Conservation (phyloP, 768 basidiomycete genomes). For the Suillus subluteus region DNA sequence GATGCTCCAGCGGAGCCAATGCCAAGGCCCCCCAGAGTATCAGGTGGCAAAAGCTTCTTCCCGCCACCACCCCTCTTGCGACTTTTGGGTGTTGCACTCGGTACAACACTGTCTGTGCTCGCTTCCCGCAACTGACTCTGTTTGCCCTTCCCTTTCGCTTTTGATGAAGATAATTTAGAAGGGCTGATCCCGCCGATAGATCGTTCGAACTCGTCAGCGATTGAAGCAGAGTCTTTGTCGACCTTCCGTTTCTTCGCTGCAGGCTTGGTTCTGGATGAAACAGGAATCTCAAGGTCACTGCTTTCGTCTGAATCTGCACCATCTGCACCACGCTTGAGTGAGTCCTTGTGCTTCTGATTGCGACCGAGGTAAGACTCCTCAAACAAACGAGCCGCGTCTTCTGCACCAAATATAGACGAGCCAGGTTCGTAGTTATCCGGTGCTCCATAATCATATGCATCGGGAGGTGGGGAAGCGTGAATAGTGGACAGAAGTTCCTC, state of each 20-base stretch:
- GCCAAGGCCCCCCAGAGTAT: constrained; percentile 52
- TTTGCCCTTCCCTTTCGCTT: constrained; percentile 58
- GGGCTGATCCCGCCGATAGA: constrained; percentile 41
- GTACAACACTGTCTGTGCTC: constrained; percentile 57
- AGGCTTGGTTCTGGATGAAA: constrained; percentile 42
- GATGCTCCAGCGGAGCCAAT: constrained; percentile 52
- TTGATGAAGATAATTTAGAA: constrained; percentile 39
- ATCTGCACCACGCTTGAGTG: constrained; percentile 53
- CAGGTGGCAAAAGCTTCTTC: constrained; percentile 59
- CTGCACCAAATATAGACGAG: constrained; percentile 39
- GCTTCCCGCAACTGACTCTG: constrained; percentile 50
- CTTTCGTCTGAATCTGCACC: constrained; percentile 59
- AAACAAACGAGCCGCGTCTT: constrained; percentile 60
- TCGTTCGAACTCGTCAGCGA: constrained; percentile 54
- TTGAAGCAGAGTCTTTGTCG: constrained; percentile 42
- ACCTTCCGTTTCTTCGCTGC: constrained; percentile 66
- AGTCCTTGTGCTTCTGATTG: constrained; percentile 46
- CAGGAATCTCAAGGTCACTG: constrained; percentile 56
- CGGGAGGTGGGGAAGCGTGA: constrained; percentile 40
- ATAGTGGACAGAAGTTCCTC: constrained; percentile 41
- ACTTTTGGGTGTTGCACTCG: constrained; percentile 47
- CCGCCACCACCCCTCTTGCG: constrained; percentile 60
- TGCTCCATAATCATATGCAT: constrained; percentile 35
- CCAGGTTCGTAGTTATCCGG: constrained; percentile 26
- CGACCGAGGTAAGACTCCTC: constrained; percentile 57